Conservation (phyloP, 768 basidiomycete genomes). For the Rhodotorula graminis region DNA sequence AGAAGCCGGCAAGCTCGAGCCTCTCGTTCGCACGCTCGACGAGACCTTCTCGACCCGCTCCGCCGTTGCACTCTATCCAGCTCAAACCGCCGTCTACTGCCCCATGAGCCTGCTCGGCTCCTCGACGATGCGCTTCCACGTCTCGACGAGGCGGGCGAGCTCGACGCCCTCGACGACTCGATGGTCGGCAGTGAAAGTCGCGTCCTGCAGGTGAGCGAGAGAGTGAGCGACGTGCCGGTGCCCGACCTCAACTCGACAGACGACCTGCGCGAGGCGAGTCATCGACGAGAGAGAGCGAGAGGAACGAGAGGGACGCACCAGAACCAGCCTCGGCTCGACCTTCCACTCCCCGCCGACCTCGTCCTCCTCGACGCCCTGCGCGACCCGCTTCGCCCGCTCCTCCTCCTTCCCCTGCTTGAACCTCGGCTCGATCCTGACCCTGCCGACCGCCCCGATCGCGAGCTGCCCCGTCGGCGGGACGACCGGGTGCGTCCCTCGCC, state of each 20-base stretch:
- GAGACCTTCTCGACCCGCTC: too few species aligned
- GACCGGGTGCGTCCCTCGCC: constrained; percentile 65
- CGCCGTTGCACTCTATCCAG: too few species aligned
- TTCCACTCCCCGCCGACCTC: constrained; percentile 55
- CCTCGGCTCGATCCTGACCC: constrained; percentile 53
- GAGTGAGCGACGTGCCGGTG: neutral
- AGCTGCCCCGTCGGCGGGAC: constrained; percentile 77
- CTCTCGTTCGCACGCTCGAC: too few species aligned
- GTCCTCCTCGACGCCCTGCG: constrained; percentile 10
- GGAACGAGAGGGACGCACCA: constrained; percentile 20
- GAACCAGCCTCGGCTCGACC: constrained; percentile 48
- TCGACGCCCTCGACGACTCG: constrained; percentile 84
- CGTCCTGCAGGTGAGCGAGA: constrained; percentile 46
- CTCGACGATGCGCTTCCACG: constrained; percentile 77
- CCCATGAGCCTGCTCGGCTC: constrained; percentile 48
- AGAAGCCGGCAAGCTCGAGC: too few species aligned
- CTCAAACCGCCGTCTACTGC: neutral
- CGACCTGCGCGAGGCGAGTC: too few species aligned
- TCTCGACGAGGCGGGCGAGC: constrained; percentile 65
- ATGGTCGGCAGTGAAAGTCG: constrained; percentile 84
- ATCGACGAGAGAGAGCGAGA: too few species aligned
- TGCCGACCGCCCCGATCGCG: constrained; percentile 74
- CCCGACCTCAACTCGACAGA: too few species aligned
- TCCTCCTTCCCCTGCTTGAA: constrained; percentile 3
- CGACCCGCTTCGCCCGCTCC: constrained; percentile 48